phyloP scores from a whole-genome alignment of 192 early-diverging fungal genomes.

The Haplosporangium gracile region DNA sequence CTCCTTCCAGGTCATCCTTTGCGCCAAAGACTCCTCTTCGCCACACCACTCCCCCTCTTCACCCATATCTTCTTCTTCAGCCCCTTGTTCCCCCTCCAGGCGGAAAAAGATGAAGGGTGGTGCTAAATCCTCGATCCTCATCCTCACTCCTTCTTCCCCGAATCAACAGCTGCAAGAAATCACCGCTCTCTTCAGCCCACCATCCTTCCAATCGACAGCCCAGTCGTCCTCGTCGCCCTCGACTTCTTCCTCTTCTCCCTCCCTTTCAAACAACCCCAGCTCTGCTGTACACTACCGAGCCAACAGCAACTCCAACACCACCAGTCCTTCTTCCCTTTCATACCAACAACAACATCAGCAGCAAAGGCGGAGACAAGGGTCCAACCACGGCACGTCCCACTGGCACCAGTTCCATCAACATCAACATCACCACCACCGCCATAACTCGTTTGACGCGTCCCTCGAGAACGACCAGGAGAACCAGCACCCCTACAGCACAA shows the following conservation, averaged over 20 bases:
- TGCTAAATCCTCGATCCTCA: constrained; percentile 9
- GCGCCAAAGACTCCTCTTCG: constrained; percentile 30
- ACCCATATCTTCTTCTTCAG: neutral
- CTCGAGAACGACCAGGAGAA: constrained; percentile 15
- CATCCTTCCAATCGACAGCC: constrained; percentile 23
- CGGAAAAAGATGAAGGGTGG: constrained; percentile 45
- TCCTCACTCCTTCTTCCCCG: constrained; percentile 13
- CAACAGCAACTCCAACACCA: neutral
- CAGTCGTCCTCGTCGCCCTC: constrained; percentile 12
- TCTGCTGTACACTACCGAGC: constrained; percentile 17
- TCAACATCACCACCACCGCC: constrained; percentile 8
- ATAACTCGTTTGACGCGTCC: constrained; percentile 3
- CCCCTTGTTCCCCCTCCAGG: constrained; percentile 27
- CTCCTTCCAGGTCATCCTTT: constrained; percentile 42
- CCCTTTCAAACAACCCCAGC: neutral
- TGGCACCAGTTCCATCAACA: constrained; percentile 48
- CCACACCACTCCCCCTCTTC: constrained; percentile 1
- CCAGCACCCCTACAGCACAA: neutral
- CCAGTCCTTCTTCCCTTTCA: neutral
- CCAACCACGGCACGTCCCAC: constrained; percentile 17
- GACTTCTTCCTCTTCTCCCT: neutral
- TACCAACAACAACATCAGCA: constrained; percentile 14
- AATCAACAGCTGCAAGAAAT: constrained; percentile 5
- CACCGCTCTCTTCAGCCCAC: constrained; percentile 11
- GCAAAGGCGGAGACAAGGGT: constrained; percentile 13